Conservation (phyloP, 1,284 basidiomycete genomes). For the Ganoderma leucocontextum region DNA sequence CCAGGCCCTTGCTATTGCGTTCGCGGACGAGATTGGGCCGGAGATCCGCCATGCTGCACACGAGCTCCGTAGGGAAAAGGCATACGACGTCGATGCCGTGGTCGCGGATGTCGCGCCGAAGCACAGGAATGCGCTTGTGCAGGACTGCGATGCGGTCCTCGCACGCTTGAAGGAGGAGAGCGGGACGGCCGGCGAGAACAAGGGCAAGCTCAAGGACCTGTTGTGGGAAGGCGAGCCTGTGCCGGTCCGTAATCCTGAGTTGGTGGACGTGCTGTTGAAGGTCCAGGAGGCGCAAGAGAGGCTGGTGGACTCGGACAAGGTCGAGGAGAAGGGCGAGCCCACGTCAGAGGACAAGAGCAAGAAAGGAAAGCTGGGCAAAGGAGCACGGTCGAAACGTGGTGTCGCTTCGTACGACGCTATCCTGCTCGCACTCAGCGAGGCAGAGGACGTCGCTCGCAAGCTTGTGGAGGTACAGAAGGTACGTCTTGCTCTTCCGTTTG, state of each 20-base stretch:
- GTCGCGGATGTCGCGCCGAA: slow-evolving; percentile 75
- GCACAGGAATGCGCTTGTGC: slow-evolving; percentile 67
- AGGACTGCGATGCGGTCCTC: slow-evolving; percentile 70
- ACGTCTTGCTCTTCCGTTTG: slow-evolving; percentile 24
- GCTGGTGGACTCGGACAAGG: slow-evolving; percentile 46
- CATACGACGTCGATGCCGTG: slow-evolving; percentile 86
- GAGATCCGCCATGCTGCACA: slow-evolving; percentile 95
- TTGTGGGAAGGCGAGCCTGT: slow-evolving; percentile 87
- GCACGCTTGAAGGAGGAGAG: slow-evolving; percentile 58
- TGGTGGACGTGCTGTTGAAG: slow-evolving; percentile 87
- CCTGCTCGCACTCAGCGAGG: slow-evolving; percentile 85
- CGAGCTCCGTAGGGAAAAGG: slow-evolving; percentile 76
- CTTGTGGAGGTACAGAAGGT: slow-evolving; percentile 85
- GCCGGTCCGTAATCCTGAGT: slow-evolving; percentile 89
- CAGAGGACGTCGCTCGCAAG: slow-evolving; percentile 83
- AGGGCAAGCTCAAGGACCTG: slow-evolving; percentile 51
- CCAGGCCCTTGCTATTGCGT: slow-evolving; percentile 88
- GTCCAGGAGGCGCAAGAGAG: slow-evolving; percentile 82
- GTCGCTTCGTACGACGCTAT: slow-evolving; percentile 88
- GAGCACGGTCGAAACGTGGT: slow-evolving; percentile 67
- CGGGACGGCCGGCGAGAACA: slow-evolving; percentile 40
- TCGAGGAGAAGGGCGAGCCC: slow-evolving; percentile 34
- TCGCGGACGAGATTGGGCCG: slow-evolving; percentile 89
- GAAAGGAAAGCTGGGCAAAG: slow-evolving; percentile 49
- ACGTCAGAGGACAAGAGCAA: slow-evolving; percentile 34